phyloP scores from a whole-genome alignment of 2,329 filamentous ascomycete genomes.

The Metarhizium rileyi region DNA sequence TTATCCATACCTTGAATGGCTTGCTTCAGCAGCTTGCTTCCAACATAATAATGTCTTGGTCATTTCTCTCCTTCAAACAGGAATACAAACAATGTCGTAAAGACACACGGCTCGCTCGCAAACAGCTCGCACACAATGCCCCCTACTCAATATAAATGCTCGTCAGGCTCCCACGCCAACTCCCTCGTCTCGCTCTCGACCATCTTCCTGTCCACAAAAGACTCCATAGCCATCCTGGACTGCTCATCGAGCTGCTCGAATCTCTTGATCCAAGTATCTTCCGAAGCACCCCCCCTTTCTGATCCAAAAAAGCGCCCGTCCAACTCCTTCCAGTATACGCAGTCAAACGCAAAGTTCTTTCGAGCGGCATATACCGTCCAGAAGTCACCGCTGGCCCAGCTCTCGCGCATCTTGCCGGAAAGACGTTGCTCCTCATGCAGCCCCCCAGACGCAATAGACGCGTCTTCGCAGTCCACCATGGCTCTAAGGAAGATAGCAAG shows the following conservation, averaged over 20 bases:
- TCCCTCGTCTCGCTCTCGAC: constrained; percentile 4
- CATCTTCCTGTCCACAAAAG: constrained; percentile 13
- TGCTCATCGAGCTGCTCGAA: constrained; percentile 13
- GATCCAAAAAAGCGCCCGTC: constrained; percentile 4
- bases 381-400: constrained; percentile 2
- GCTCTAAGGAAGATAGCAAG: constrained; percentile 23
- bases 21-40: too few relatives aligned
- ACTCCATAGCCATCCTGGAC: constrained; percentile 15
- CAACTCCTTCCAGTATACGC: constrained; percentile 4
- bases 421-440: constrained; percentile 1
- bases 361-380: constrained; percentile 5
- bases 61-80: too few relatives aligned
- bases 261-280: constrained; percentile 11
- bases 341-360: constrained; percentile 4
- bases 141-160: neutral
- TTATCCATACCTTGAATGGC: too few relatives aligned
- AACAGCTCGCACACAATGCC: too few relatives aligned
- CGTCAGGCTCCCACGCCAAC: constrained; percentile 1
- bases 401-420: constrained; percentile 4
- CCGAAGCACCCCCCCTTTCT: neutral
- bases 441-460: constrained; percentile 1
- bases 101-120: too few relatives aligned
- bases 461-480: constrained; percentile 20
- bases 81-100: too few relatives aligned
- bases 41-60: too few relatives aligned